Evolutionary conservation across 2,329 filamentous ascomycete species (phyloP), one percentile per base, ranked within the genome.

Genomic region (Juglanconis sp.): DNA sequence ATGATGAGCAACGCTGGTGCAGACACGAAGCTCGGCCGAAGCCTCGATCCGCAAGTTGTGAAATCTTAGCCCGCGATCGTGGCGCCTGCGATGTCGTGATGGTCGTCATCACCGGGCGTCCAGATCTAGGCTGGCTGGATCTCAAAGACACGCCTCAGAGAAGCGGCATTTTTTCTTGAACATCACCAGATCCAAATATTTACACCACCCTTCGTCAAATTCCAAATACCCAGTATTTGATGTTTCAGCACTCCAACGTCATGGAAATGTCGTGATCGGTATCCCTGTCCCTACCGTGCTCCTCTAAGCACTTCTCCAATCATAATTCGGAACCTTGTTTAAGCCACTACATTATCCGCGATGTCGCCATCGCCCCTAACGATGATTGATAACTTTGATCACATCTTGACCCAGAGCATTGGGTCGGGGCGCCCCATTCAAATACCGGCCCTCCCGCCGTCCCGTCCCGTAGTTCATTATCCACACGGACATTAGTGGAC

Each of bases 351-450:
- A 51, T 62, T 30, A 42, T 60, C 36, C 38, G 30, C 46, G 17
- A 63, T 63, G 58, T 54, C 61, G 59, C 58, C 58, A 63, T 63
- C 47, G 59, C 61, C 54, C 58, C 59, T 61, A 61, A 34, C 52
- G 55, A 63, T 63, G 50, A 51, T 57, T 35, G 53, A 52, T 57
- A 50, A 30, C 34, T 52, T 31, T 40, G 32, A 30, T 32, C 40
- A 11, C 36, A 42, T 46, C 11, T 24, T 3, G 51, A 50, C 47
- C 51, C 56, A 40, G 52, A 9, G 31, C 11, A 5, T 42, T 48
- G 52, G 51, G n/a, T 36, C 47, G 15, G 31, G 5, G 46, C 9
- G 31, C 30, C 13, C 34, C 4, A 31, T 3, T 35, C 30, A 56
- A 53, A 48, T 42, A 13, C 11, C 17, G n/a, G 5, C 17, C 11